These are phyloP conservation scores for Chiua virens DNA, from an alignment of 768 basidiomycete genomes.

Conservation along the genomic window DNA sequence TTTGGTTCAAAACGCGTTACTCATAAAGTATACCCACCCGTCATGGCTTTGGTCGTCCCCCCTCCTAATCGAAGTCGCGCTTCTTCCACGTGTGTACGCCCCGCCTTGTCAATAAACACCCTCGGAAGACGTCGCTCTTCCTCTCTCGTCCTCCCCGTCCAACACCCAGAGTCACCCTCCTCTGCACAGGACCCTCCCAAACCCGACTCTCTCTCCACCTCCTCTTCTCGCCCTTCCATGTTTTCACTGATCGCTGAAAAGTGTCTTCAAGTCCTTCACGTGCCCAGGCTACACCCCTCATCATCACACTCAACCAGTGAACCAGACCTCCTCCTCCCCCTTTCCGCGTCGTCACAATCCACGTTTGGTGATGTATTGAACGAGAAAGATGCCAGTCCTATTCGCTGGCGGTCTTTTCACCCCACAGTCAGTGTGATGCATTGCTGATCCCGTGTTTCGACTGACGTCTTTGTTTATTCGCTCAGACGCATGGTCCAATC, in stretches of 20 bases:
- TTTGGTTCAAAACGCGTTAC: conserved; percentile 1
- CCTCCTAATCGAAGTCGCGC: conserved; percentile 52
- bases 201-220: conserved; percentile 7
- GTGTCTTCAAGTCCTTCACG: conserved; percentile 54
- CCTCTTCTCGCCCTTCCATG: conserved; percentile 42
- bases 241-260: conserved; percentile 49
- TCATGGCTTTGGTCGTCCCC: conserved; percentile 38
- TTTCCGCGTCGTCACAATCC: conserved; percentile 50
- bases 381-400: conserved; percentile 36
- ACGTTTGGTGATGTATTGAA: conserved; percentile 45
- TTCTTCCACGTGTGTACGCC: conserved; percentile 58
- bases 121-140: conserved; percentile 57
- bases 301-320: conserved; percentile 39
- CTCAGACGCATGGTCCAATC: conserved; percentile 55
- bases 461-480: conserved; percentile 5
- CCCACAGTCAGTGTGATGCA: conserved; percentile 34
- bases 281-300: conserved; percentile 40
- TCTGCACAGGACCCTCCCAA: neutral
- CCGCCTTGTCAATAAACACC: conserved; percentile 49
- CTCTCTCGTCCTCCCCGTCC: conserved; percentile 41
- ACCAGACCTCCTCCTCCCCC: conserved; percentile 52
- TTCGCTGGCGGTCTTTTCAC: conserved; percentile 30
- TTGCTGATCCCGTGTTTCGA: neutral
- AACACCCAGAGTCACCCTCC: conserved; percentile 14
- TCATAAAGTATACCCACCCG: conserved; percentile 4